Conservation (phyloP, 331 rosid species). For the Rosa hybrid region DNA sequence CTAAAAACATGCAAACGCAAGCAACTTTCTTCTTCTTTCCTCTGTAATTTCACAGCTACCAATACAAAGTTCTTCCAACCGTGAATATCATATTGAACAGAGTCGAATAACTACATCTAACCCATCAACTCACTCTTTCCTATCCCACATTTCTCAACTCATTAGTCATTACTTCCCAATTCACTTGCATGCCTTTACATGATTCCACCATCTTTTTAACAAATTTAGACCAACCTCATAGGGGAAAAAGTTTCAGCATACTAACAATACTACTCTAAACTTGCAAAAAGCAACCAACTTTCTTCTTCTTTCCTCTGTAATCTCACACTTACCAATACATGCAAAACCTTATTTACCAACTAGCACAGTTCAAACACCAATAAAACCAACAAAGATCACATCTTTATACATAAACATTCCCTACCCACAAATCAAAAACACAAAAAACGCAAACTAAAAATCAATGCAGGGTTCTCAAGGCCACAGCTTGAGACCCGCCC, state of each 20-base stretch:
- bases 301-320: neutral
- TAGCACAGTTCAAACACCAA: neutral
- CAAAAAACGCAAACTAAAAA: neutral
- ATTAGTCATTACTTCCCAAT: neutral
- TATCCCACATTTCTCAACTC: neutral
- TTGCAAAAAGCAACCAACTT: neutral
- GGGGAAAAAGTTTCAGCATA: neutral
- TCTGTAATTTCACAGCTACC: neutral
- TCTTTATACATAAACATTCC: neutral
- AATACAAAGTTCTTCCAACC: neutral
- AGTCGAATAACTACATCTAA: neutral
- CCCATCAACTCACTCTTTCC: neutral
- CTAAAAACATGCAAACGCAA: neutral
- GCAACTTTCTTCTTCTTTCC: neutral
- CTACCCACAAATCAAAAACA: neutral
- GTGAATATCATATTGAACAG: neutral
- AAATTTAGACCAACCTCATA: neutral
- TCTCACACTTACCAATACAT: neutral
- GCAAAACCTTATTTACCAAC: neutral
- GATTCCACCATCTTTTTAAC: neutral
- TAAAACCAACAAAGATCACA: conserved; percentile 1
- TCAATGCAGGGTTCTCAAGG: neutral
- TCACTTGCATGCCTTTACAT: neutral
- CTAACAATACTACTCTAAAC: neutral
- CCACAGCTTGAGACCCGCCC: conserved; percentile 7